These are phyloP conservation scores for Diplocarpon rosae DNA, from an alignment of 2,329 filamentous ascomycete species.

Conservation along the genomic window DNA sequence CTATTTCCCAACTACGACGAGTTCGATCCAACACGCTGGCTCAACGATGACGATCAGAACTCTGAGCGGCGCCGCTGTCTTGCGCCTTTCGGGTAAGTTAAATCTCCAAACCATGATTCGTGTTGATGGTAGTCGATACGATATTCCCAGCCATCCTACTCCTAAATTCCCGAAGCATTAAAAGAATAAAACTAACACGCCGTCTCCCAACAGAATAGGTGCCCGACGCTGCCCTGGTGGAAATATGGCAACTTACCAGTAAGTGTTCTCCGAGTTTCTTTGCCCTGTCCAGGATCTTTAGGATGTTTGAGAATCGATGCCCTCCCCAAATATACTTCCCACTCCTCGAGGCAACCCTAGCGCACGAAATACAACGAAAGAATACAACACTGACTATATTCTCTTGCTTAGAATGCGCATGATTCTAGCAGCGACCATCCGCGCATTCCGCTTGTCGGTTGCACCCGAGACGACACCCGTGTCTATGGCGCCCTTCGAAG, in stretches of 20 bases:
- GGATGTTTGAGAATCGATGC: no score
- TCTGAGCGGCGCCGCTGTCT: neutral
- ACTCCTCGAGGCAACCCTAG: no score
- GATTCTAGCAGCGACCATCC: conserved; percentile 3
- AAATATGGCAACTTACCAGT: conserved; percentile 4
- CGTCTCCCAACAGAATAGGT: conserved; percentile 3
- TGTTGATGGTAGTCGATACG: no score
- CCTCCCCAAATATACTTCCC: no score
- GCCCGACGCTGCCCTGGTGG: conserved; percentile 6
- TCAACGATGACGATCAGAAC: neutral
- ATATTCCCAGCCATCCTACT: no score
- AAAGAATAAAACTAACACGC: neutral
- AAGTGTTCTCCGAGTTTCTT: no score
- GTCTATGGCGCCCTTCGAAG: conserved; percentile 8
- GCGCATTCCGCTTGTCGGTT: neutral
- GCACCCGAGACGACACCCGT: conserved; percentile 6
- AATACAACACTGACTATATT: no score
- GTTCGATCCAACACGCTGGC: conserved; percentile 5
- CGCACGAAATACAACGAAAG: no score
- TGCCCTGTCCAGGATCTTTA: no score
- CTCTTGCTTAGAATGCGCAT: neutral
- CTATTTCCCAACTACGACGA: conserved; percentile 8
- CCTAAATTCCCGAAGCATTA: no score
- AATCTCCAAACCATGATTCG: no score
- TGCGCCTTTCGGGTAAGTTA: no score